These are phyloP conservation scores for Tulasnella sp. DNA, from an alignment of 768 basidiomycete species.

Conservation along the genomic window DNA sequence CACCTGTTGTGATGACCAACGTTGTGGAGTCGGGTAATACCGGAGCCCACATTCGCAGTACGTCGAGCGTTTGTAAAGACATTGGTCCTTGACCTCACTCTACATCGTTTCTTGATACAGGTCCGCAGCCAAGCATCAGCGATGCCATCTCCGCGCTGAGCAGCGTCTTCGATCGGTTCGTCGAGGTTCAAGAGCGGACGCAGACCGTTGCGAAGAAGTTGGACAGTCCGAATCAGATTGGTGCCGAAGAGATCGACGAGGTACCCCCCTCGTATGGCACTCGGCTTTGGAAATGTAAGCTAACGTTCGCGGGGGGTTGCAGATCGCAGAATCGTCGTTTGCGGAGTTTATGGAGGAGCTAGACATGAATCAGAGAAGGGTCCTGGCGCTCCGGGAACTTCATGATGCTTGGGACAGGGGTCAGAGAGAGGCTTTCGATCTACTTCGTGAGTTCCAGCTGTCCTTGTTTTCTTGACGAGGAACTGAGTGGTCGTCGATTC, in stretches of 20 bases:
- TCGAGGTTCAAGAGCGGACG: slow-evolving; percentile 52
- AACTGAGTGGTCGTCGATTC: not conserved
- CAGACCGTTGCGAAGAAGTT: slow-evolving; percentile 58
- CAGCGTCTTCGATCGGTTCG: slow-evolving; percentile 49
- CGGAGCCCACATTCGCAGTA: slow-evolving; percentile 22
- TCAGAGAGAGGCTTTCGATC: slow-evolving; percentile 5
- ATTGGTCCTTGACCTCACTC: not conserved
- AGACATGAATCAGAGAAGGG: slow-evolving; percentile 56
- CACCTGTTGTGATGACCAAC: slow-evolving; percentile 46
- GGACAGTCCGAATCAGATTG: slow-evolving; percentile 55
- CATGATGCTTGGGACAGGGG: slow-evolving; percentile 29
- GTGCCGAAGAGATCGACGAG: slow-evolving; percentile 60
- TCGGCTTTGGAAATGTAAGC: not conserved
- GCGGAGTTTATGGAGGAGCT: slow-evolving; percentile 50
- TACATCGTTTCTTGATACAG: slow-evolving; percentile 28
- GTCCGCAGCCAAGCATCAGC: slow-evolving; percentile 64
- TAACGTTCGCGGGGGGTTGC: slow-evolving; percentile 34
- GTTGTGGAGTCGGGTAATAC: slow-evolving; percentile 44
- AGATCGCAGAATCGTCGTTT: slow-evolving; percentile 26
- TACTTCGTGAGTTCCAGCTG: not conserved
- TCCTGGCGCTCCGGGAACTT: slow-evolving; percentile 52
- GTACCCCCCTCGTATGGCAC: slow-evolving; percentile 26
- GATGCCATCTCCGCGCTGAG: slow-evolving; percentile 59
- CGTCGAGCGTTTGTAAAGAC: not conserved
- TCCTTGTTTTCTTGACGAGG: not conserved